Conservation (phyloP, 2,329 filamentous ascomycete genomes). For the Biscogniauxia marginata region DNA sequence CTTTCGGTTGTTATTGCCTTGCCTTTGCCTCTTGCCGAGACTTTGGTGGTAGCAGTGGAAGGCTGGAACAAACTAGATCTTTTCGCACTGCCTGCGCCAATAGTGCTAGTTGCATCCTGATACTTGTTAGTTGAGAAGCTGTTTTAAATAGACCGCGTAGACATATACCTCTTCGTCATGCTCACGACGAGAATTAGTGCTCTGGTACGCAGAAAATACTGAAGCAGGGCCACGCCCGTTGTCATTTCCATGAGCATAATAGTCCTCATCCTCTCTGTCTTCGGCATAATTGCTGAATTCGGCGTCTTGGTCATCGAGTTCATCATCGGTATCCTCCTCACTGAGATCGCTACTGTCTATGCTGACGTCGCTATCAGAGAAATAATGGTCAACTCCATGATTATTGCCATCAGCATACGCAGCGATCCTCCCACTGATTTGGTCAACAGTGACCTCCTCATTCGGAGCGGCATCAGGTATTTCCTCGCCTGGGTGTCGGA, state of each 20-base stretch:
- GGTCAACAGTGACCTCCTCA: conserved; percentile 3
- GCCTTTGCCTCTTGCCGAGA: not conserved
- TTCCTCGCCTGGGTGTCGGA: conserved; percentile 21
- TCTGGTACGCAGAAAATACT: too few species aligned
- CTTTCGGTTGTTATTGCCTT: not conserved
- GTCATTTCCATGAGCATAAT: too few species aligned
- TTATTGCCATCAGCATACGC: not conserved
- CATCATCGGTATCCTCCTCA: not conserved
- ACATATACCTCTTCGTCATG: not conserved
- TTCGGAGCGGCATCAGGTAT: conserved; percentile 23
- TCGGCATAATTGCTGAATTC: too few species aligned
- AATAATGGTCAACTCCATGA: conserved; percentile 1
- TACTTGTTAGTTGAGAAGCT: not conserved
- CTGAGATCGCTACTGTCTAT: not conserved
- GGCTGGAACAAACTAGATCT: not conserved
- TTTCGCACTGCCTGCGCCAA: not conserved
- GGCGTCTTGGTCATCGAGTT: not conserved
- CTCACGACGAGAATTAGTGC: not conserved
- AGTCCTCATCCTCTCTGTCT: too few species aligned
- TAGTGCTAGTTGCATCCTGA: not conserved
- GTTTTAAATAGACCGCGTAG: not conserved
- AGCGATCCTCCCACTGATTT: not conserved
- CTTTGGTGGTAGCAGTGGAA: not conserved
- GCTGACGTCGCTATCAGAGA: not conserved
- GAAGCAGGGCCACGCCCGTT: too few species aligned